Evolutionary conservation across 106 monocot species (phyloP).

Genomic region (Alisma plantagoaquatica): DNA sequence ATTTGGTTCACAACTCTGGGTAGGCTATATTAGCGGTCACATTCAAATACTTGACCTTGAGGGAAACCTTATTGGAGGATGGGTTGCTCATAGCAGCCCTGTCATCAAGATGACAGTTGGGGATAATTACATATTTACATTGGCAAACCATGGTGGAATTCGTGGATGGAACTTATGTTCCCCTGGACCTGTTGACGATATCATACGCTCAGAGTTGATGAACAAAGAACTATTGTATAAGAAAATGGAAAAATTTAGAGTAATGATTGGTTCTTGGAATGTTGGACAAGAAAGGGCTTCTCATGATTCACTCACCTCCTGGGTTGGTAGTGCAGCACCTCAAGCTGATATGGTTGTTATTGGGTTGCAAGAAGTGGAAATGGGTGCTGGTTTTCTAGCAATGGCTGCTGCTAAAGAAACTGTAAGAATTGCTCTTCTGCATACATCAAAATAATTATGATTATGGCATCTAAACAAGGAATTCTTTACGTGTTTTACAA

Average conservation of each 20-base stretch:
- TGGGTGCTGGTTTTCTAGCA: conserved; percentile 97
- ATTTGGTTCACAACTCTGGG: conserved; percentile 67
- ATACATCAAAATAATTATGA: too few species aligned
- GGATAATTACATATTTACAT: conserved; percentile 51
- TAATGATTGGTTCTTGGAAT: conserved; percentile 89
- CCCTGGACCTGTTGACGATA: conserved; percentile 69
- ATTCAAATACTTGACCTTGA: conserved; percentile 80
- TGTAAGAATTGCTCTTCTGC: too few species aligned
- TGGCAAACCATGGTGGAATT: conserved; percentile 90
- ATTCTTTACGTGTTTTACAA: too few species aligned
- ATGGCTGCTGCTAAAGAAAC: conserved; percentile 96
- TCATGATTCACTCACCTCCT: conserved; percentile 77
- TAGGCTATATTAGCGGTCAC: conserved; percentile 70
- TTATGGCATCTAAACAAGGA: too few species aligned
- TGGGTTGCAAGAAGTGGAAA: conserved; percentile 95
- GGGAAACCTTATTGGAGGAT: conserved; percentile 67
- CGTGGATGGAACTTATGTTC: conserved; percentile 81
- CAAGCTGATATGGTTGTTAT: conserved; percentile 85
- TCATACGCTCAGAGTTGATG: conserved; percentile 53
- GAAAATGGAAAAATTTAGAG: conserved; percentile 61
- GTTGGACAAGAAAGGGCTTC: conserved; percentile 88
- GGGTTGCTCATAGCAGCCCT: conserved; percentile 81
- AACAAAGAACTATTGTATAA: conserved; percentile 45
- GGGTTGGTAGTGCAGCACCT: conserved; percentile 62
- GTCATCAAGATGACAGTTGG: conserved; percentile 76